Conservation (phyloP, 2,329 filamentous ascomycete genomes). For the Penicillium sp. region DNA sequence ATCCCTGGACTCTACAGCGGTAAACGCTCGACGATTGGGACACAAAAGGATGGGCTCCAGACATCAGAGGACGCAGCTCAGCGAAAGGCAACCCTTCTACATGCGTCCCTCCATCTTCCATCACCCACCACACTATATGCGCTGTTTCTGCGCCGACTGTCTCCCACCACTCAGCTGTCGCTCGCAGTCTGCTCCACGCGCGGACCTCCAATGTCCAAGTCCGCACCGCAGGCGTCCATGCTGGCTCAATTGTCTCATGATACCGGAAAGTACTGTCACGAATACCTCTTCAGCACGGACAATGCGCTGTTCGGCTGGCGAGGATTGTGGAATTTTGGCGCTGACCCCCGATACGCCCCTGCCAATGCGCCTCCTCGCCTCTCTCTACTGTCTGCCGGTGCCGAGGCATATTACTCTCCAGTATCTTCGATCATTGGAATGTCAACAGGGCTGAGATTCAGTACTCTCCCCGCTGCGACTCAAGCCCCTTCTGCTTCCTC, state of each 20-base stretch:
- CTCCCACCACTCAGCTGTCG: conserved; percentile 70
- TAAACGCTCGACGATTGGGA: conserved; percentile 39
- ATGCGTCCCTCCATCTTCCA: conserved; percentile 43
- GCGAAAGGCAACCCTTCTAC: conserved; percentile 39
- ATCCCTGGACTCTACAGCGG: conserved; percentile 14
- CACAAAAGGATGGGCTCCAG: conserved; percentile 51
- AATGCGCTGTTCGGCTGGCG: conserved; percentile 81
- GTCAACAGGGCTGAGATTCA: conserved; percentile 82
- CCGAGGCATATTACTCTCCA: conserved; percentile 90
- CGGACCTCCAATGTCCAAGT: conserved; percentile 38
- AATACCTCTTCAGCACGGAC: conserved; percentile 88
- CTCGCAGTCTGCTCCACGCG: conserved; percentile 52
- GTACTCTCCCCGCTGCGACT: conserved; percentile 63
- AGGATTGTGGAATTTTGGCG: conserved; percentile 90
- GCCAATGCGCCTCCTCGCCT: conserved; percentile 52
- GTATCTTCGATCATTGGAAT: conserved; percentile 91
- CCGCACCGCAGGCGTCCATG: conserved; percentile 41
- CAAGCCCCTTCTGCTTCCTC: conserved; percentile 20
- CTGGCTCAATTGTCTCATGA: conserved; percentile 58
- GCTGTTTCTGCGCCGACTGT: conserved; percentile 71
- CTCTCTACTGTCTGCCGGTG: conserved; percentile 82
- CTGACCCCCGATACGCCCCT: conserved; percentile 44
- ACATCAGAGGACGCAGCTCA: conserved; percentile 12
- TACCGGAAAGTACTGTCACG: conserved; percentile 76
- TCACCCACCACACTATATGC: conserved; percentile 83